Evolutionary conservation across 176 grass and related monocot species (phyloP).

Genomic region (Triticum dicoccoides): DNA sequence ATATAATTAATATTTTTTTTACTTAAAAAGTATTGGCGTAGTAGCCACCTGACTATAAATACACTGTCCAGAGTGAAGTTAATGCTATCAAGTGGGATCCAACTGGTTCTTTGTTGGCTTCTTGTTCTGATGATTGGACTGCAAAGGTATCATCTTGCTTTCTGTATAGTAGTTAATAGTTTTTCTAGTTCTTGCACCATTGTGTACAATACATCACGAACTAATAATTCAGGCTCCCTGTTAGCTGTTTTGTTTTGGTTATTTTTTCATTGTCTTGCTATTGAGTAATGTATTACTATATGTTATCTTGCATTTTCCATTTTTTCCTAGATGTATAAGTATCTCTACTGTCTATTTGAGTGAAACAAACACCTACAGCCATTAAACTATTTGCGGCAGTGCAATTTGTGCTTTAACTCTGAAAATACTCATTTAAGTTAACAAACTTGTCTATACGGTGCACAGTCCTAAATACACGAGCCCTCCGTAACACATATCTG

Average conservation of each 20-base stretch:
- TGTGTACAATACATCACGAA: neutral
- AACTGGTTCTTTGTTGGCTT: constrained; percentile 88
- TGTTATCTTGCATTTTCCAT: neutral
- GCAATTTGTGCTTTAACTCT: neutral
- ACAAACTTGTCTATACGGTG: neutral
- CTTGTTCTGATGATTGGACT: constrained; percentile 91
- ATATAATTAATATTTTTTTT: neutral
- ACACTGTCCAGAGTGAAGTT: constrained; percentile 72
- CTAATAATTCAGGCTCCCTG: neutral
- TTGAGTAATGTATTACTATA: neutral
- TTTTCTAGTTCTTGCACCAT: neutral
- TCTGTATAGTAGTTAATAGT: neutral
- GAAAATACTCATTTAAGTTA: neutral
- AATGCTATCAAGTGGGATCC: constrained; percentile 99
- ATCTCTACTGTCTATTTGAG: neutral
- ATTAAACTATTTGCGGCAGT: neutral
- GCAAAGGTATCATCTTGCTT: constrained; percentile 67
- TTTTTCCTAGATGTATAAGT: neutral
- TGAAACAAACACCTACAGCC: neutral
- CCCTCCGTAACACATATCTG: neutral
- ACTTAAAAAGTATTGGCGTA: neutral
- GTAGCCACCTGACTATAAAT: neutral
- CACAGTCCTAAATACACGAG: neutral
- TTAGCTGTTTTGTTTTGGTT: neutral
- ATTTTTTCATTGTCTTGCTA: neutral